phyloP scores from a whole-genome alignment of 1,284 basidiomycete species.

The Ceratobasidium sp. region DNA sequence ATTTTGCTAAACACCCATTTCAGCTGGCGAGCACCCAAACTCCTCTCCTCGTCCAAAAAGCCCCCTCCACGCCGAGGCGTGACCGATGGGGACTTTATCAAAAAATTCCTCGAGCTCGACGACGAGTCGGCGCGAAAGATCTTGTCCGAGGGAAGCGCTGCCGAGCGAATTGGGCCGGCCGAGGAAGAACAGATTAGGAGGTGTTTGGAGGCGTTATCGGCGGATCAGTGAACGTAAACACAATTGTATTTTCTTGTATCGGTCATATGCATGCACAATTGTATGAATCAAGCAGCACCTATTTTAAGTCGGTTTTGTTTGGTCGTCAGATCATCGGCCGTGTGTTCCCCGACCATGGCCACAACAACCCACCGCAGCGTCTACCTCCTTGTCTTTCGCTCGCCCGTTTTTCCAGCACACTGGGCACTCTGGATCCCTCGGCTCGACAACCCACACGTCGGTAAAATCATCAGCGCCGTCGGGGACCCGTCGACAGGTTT shows the following conservation, averaged over 20 bases:
- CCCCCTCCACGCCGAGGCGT: slow-evolving; percentile 68
- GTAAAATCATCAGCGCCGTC: slow-evolving; percentile 11
- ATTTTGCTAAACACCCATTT: not conserved
- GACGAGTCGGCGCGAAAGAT: slow-evolving; percentile 53
- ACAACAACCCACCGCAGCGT: slow-evolving; percentile 5
- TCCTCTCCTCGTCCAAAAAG: slow-evolving; percentile 66
- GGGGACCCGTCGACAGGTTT: slow-evolving; percentile 30
- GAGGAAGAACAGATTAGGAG: slow-evolving; percentile 36
- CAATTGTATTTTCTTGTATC: slow-evolving; percentile 14
- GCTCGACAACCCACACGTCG: not conserved
- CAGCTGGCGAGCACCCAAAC: slow-evolving; percentile 52
- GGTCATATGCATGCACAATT: not conserved
- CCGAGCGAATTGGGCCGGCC: slow-evolving; percentile 17
- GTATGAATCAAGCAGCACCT: not conserved
- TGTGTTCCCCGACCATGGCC: not conserved
- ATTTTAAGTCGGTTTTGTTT: too few species aligned
- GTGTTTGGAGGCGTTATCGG: slow-evolving; percentile 29
- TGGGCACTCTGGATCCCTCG: slow-evolving; percentile 36
- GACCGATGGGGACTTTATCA: slow-evolving; percentile 89
- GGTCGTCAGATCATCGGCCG: too few species aligned
- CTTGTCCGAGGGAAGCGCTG: slow-evolving; percentile 41
- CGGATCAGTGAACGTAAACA: slow-evolving; percentile 10
- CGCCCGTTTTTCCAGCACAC: slow-evolving; percentile 17
- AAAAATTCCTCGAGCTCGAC: slow-evolving; percentile 66
- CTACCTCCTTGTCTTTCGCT: slow-evolving; percentile 15